A percentile compares a stretch with the other conserved stretches of the same genome.
Conservation (phyloP, 2,329 filamentous ascomycete species). For the Trematosphaeria pertusa region DNA sequence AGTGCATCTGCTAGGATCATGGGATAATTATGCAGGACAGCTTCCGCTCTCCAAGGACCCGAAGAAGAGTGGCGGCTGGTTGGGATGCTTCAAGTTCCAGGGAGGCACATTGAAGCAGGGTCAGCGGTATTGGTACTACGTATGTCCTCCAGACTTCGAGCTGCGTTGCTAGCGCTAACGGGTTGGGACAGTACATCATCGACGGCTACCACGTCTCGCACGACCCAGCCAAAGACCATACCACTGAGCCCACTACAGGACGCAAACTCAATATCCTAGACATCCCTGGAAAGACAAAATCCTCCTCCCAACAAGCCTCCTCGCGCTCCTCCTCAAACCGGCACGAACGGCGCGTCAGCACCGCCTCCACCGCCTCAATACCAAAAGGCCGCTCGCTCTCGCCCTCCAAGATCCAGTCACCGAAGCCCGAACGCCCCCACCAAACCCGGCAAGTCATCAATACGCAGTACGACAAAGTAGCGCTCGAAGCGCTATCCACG, state of each 20-base stretch:
- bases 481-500: slow-evolving; percentile 79
- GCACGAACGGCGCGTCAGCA: slow-evolving; percentile 60
- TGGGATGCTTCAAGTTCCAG: slow-evolving; percentile 96
- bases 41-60: slow-evolving; percentile 92
- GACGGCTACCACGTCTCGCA: slow-evolving; percentile 98
- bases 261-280: slow-evolving; percentile 98
- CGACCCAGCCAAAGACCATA: slow-evolving; percentile 88
- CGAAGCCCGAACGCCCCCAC: slow-evolving; percentile 87
- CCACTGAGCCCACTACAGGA: slow-evolving; percentile 93
- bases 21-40: slow-evolving; percentile 96
- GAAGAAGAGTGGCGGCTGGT: slow-evolving; percentile 90
- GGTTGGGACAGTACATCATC: slow-evolving; percentile 76
- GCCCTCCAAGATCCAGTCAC: slow-evolving; percentile 86
- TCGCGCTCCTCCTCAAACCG: slow-evolving; percentile 54
- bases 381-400: slow-evolving; percentile 89
- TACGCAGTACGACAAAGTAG: slow-evolving; percentile 76
- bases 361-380: slow-evolving; percentile 68
- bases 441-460: slow-evolving; percentile 87
- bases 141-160: slow-evolving; percentile 40
- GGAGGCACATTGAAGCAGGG: slow-evolving; percentile 83
- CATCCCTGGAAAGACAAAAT: slow-evolving; percentile 68
- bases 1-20: slow-evolving; percentile 95
- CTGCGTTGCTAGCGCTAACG: slow-evolving; percentile 7
- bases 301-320: slow-evolving; percentile 50
- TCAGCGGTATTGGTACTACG: slow-evolving; percentile 99